Base-by-base conservation (phyloP, 805 yeast species). In the Vanderwaltozyma verrucispora region DNA sequence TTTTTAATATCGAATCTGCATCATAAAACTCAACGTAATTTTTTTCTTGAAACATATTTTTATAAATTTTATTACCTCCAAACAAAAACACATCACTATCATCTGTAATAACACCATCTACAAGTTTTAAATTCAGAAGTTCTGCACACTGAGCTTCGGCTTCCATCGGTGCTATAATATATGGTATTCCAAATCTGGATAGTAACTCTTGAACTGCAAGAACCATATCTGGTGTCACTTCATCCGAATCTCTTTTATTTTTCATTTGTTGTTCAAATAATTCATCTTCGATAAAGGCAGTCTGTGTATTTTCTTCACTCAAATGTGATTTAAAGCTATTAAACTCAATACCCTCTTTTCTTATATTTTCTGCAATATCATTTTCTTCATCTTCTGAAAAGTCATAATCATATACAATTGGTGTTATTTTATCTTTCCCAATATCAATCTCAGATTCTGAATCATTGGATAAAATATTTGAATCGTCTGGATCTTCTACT, bases 131-230 rank as follows among this genome's bases (percentile, higher is more conserved):
- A n/a, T 59, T 53, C 28, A 75, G 59, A 6, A 92, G 61, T 46
- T 80, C 84, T 0, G 95, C 96, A 62, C 99, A 92, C 53, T 92
- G 98, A 0, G 98, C 97, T 62, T 92, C 99, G 1, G 98, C 98
- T 60, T 92, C 99, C 88, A 86, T 86, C 1, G 98, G 99, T 0
- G 98, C 96, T 0, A 95, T 84, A 9, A 92, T 72, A 47, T 75
- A 92, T 0, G 99, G 99, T 4, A 92, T 82, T 1, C 98, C 98
- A 66, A 92, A 92, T 37, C 89, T 62, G 21, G 81, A 72, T 8
- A 92, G 64, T 30, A 92, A 65, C 44, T 87, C 95, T 60, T 92
- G 96, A 15, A 94, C 92, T 53, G 92, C 97, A 28, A 69, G 67
- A 18, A 89, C 72, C 96, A 92, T 92, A 1, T 73, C 73, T 6